Evolutionary conservation across 805 yeast genomes (phyloP).

Genomic region (Candida stauntonica): DNA sequence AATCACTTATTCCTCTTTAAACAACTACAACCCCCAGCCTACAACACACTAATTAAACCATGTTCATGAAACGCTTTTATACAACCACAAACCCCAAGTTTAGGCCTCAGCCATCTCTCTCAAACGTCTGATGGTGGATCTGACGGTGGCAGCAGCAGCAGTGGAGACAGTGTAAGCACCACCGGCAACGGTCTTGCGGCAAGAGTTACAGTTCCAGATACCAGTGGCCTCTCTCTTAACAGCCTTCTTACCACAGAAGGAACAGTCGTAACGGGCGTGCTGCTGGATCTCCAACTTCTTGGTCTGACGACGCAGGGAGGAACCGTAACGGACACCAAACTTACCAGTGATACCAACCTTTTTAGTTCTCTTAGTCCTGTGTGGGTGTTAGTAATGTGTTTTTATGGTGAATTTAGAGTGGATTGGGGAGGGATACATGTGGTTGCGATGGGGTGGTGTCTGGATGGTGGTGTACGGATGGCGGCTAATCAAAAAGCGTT

Average conservation of each 20-base stretch:
- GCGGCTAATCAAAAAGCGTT: no score
- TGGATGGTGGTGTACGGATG: conserved; percentile 1
- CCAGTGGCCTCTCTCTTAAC: conserved; percentile 98
- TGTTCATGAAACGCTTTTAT: conserved; percentile 26
- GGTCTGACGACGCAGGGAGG: conserved; percentile 99
- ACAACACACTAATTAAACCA: conserved; percentile 9
- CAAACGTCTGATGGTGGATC: conserved; percentile 99
- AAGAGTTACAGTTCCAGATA: conserved; percentile 96
- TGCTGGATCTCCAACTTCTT: conserved; percentile 98
- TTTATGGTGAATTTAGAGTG: neutral
- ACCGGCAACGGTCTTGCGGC: conserved; percentile 97
- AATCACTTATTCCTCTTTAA: no score
- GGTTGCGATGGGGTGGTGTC: neutral
- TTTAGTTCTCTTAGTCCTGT: conserved; percentile 99
- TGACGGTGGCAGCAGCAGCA: conserved; percentile 99
- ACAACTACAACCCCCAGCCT: no score
- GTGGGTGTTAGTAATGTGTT: conserved; percentile 36
- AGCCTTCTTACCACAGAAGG: conserved; percentile 99
- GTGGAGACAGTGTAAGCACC: conserved; percentile 99
- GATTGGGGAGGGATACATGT: neutral
- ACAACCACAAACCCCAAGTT: conserved; percentile 29
- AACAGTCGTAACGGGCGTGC: conserved; percentile 97
- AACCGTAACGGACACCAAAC: conserved; percentile 99
- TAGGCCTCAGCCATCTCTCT: conserved; percentile 99
- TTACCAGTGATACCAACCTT: conserved; percentile 99